Conservation (phyloP, 371 early-diverging fungal genomes). For the Synchytrium microbalum region DNA sequence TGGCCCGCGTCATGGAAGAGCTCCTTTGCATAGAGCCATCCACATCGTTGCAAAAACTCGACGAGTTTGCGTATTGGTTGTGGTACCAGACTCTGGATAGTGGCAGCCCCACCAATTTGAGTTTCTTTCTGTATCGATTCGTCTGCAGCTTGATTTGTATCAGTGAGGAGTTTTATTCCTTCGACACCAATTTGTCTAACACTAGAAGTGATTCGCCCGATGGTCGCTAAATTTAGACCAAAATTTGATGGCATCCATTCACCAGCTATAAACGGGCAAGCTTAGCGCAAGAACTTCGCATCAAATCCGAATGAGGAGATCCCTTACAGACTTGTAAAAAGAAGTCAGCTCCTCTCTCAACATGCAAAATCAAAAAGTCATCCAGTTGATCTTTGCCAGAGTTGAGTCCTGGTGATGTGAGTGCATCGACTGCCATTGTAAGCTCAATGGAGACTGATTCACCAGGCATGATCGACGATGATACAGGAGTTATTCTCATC, state of each 20-base stretch:
- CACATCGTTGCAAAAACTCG: neutral
- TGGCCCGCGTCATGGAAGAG: neutral
- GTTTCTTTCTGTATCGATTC: no score
- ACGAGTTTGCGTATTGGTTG: neutral
- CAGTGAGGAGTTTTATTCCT: neutral
- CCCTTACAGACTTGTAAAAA: constrained; percentile 66
- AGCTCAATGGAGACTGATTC: constrained; percentile 17
- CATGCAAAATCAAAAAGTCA: constrained; percentile 72
- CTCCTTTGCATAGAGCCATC: neutral
- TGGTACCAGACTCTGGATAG: neutral
- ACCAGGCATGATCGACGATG: neutral
- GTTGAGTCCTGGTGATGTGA: constrained; percentile 58
- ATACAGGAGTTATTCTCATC: constrained; percentile 15
- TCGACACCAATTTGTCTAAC: neutral
- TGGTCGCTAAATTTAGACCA: neutral
- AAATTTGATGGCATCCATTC: neutral
- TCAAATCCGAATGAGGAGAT: constrained; percentile 69
- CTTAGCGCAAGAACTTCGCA: no score
- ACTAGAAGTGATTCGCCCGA: neutral
- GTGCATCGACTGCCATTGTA: constrained; percentile 56
- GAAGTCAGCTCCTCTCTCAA: constrained; percentile 73
- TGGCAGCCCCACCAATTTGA: no score
- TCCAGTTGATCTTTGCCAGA: constrained; percentile 52
- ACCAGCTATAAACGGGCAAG: neutral
- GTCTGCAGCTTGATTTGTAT: no score